Evolutionary conservation across 768 basidiomycete species (phyloP).

Genomic region (Amanita molliuscula): DNA sequence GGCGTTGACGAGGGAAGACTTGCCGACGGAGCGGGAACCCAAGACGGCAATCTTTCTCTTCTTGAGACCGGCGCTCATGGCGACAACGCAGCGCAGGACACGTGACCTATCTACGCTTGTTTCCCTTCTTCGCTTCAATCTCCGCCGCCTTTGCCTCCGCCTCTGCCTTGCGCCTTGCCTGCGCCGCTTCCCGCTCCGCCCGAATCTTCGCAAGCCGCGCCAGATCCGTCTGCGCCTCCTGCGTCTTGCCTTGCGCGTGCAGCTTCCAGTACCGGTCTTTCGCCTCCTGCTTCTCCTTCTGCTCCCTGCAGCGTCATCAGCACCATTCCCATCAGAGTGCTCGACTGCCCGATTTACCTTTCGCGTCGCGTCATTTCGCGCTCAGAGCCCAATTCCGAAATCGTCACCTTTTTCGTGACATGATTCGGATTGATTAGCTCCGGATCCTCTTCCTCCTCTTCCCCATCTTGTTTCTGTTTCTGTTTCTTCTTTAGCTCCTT

Average conservation of each 20-base stretch:
- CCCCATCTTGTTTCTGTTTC: constrained; percentile 26
- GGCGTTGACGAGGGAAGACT: constrained; percentile 86
- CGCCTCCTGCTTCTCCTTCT: constrained; percentile 86
- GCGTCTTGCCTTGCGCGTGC: constrained; percentile 77
- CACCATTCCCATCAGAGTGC: constrained; percentile 1
- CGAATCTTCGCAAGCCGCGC: constrained; percentile 78
- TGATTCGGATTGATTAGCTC: constrained; percentile 77
- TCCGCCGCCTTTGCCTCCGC: constrained; percentile 67
- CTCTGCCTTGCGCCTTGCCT: constrained; percentile 83
- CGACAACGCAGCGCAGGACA: background rate
- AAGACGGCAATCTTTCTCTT: constrained; percentile 87
- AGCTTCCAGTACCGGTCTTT: constrained; percentile 86
- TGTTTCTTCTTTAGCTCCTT: constrained; percentile 81
- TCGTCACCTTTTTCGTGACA: constrained; percentile 61
- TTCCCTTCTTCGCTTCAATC: constrained; percentile 46
- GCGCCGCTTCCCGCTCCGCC: constrained; percentile 80
- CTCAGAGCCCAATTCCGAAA: constrained; percentile 62
- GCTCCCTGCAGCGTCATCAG: constrained; percentile 46
- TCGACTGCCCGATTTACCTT: constrained; percentile 28
- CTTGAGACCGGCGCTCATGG: constrained; percentile 35
- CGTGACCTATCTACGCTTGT: constrained; percentile 14
- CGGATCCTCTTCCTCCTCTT: constrained; percentile 50
- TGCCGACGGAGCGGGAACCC: constrained; percentile 86
- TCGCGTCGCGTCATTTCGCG: constrained; percentile 56
- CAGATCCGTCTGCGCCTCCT: constrained; percentile 83